phyloP scores from a whole-genome alignment of 2,329 filamentous ascomycete genomes.

The Pseudovirgaria hyperparasitica region DNA sequence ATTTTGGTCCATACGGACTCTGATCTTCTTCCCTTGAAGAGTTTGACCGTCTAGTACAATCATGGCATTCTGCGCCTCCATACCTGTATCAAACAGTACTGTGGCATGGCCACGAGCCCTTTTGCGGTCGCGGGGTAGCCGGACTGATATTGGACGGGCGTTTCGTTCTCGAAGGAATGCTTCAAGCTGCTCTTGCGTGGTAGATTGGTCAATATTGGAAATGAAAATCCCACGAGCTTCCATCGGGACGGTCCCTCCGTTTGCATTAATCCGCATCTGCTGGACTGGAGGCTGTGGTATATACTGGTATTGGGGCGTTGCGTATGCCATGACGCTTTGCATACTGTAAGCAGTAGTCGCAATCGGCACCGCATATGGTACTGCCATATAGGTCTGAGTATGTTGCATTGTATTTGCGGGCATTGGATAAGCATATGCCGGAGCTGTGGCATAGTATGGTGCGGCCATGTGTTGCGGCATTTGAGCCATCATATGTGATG shows the following conservation, averaged over 20 bases:
- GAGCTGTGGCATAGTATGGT: constrained; percentile 9
- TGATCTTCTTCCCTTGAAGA: constrained; percentile 19
- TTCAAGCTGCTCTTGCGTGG: constrained; percentile 13
- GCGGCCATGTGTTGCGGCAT: too few relatives aligned
- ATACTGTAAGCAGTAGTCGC: constrained; percentile 1
- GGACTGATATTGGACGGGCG: constrained; percentile 11
- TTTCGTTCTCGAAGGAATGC: constrained; percentile 15
- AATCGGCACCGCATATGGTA: constrained; percentile 9
- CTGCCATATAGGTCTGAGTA: constrained; percentile 9
- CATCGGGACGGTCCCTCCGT: constrained; percentile 20
- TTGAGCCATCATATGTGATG: too few relatives aligned
- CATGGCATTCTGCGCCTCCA: constrained; percentile 18
- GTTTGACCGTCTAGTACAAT: constrained; percentile 12
- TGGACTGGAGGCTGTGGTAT: constrained; percentile 18
- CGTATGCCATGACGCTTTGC: neutral
- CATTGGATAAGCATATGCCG: constrained; percentile 13
- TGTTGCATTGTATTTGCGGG: constrained; percentile 9
- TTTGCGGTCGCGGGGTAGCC: constrained; percentile 16
- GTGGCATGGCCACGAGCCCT: constrained; percentile 20
- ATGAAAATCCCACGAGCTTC: constrained; percentile 26
- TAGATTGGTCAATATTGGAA: constrained; percentile 16
- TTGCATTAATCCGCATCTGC: constrained; percentile 25
- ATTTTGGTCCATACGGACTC: constrained; percentile 21
- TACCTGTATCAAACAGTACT: constrained; percentile 17
- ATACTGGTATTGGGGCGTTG: constrained; percentile 10